Base-by-base conservation (phyloP, 768 basidiomycete genomes). In the Mycena sanguinolenta region DNA sequence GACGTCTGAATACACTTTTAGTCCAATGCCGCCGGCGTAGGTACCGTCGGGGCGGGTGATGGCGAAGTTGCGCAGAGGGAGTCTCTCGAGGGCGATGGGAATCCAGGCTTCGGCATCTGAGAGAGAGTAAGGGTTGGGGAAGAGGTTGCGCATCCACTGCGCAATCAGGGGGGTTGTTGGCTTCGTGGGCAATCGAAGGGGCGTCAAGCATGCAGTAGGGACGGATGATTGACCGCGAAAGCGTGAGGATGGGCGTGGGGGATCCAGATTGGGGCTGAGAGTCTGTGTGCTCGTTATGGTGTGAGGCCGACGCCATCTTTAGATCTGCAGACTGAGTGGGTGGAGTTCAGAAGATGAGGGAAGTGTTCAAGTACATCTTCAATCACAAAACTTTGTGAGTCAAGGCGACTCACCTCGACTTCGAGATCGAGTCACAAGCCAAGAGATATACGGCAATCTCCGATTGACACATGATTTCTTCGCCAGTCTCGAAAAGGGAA, bases 181-280 rank as follows among this genome's bases (percentile, higher is more conserved):
- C 58, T 32, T 60, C 58, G 58, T 42, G 42, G 58, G 58, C 42
- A 46, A 44, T 46, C 21, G 58, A 60, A 60, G 58, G 58, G 42
- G 58, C 58, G 42, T 60, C 58, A 46, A 44, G 42, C 36, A 53
- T 17, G 16, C 30, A 17, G 16, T 53, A 30, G 52, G 52, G 52
- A 21, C 52, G 52, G 52, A 53, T 60, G 16, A 60, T 46, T 39
- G 58, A 60, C 28, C 58, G 42, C 27, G 58, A 60, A 46, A 60
- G 58, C 27, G 58, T 60, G 58, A 60, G 58, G 58, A 60, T 60
- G 58, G 58, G 58, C 23, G 32, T 32, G 58, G 58, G 58, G 42
- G 42, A 60, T 46, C 46, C 58, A 60, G 27, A 46, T 30, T 60
- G 58, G 21, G 57, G 25, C 38, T 58, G 57, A 58, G 57, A 25